Evolutionary conservation across 2,329 filamentous ascomycete genomes (phyloP).

Genomic region (Nothomitra cinnamomea): DNA sequence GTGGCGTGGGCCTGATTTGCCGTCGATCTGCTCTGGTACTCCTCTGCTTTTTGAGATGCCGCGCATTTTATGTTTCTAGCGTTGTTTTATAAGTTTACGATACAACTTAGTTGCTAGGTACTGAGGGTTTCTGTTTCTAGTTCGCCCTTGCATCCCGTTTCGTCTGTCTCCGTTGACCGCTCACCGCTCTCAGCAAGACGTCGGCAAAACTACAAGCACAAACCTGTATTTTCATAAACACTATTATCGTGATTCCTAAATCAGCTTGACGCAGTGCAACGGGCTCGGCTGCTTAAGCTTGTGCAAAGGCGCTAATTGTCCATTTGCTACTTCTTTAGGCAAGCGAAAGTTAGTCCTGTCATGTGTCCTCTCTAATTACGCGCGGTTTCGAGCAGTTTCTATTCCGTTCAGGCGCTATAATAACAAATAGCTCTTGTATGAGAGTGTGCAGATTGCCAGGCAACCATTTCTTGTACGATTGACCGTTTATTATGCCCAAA

Average conservation of each 20-base stretch:
- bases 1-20: too few species aligned
- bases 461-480: too few species aligned
- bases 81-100: neutral
- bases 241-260: neutral
- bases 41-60: neutral
- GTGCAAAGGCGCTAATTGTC: neutral
- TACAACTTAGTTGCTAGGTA: neutral
- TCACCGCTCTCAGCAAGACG: neutral
- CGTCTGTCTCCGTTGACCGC: neutral
- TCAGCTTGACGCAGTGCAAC: neutral
- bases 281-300: neutral
- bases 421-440: too few species aligned
- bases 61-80: neutral
- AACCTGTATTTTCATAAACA: conserved; percentile 4
- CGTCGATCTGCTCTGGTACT: conserved; percentile 1
- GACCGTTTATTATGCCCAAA: too few species aligned
- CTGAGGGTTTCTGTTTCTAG: neutral
- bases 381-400: neutral
- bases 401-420: neutral
- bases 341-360: neutral
- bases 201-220: neutral
- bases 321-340: neutral
- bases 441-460: too few species aligned
- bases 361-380: neutral
- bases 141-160: neutral